Base-by-base conservation (phyloP, 2,329 filamentous ascomycete genomes). In the Neofusicoccum ribis region DNA sequence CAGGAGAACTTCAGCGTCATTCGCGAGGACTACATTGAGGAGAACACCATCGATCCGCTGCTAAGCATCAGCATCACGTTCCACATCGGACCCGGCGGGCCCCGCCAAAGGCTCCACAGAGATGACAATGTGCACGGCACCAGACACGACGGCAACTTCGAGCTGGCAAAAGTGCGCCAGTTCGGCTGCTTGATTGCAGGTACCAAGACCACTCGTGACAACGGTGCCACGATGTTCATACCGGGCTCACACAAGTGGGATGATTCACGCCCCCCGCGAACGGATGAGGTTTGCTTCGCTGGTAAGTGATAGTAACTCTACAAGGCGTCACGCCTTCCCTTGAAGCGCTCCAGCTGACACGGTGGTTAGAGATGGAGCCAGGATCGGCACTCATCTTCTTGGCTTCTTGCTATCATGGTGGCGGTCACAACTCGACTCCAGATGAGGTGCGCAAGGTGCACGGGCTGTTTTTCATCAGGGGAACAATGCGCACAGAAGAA, bases 301-400 rank as follows among this genome's bases (percentile, higher is more conserved):
- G 72, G 72, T 74, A 56, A 61, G 68, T 39, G 6, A 31, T 31
- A 31, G 5, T 31, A 31, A 31, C 27, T 31, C 27, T 7, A 31
- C 43, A 43, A 11, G 14, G 20, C 43, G n/a, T 5, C 3, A 17
- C n/a, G 11, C 39, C 12, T 36, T 27, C 20, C 15, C 31, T 17
- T 23, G 23, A 23, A 60, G 8, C 3, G 36, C 7, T 15, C 8
- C 9, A 17, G 58, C 50, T 59, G 17, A 52, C 2, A 14, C 1
- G 11, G 5, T 2, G 52, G 8, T 6, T 63, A 77, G 76, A 78
- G 65, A 78, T 78, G 75, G 67, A 72, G 17, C 69, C 74, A 9
- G 76, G 76, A 2, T 73, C 72, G 1, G 76, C 76, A 2, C 66
- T 78, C n/a, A 72, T 78, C 20, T 77, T 78, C 63, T 71, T 77